Evolutionary conservation across 2,329 filamentous ascomycete genomes (phyloP).

Genomic region (Alternaria infectoria): DNA sequence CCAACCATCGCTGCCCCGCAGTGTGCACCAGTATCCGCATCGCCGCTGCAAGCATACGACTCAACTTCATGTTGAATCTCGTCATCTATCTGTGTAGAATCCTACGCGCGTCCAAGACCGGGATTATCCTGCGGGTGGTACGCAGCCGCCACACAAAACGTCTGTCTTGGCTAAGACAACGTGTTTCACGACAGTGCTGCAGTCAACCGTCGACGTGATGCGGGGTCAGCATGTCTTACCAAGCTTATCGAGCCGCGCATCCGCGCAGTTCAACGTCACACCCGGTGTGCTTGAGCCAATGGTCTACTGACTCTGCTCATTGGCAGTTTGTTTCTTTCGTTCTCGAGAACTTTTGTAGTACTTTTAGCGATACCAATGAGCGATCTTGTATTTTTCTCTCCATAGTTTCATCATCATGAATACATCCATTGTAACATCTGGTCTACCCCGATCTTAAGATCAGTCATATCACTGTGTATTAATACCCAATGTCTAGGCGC

Average conservation of each 20-base stretch:
- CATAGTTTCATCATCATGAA: background rate
- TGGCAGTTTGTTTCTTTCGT: background rate
- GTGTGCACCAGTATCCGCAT: background rate
- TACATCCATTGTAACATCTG: background rate
- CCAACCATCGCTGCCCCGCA: background rate
- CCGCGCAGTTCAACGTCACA: background rate
- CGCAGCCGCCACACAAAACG: background rate
- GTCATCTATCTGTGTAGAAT: background rate
- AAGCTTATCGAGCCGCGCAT: background rate
- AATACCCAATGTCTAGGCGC: background rate
- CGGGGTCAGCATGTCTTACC: conserved; percentile 7
- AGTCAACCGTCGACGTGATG: conserved; percentile 1
- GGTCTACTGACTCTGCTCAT: background rate
- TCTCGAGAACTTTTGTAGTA: background rate
- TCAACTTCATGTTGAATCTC: background rate
- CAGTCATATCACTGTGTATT: background rate
- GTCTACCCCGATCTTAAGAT: background rate
- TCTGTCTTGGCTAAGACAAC: background rate
- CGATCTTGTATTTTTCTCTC: background rate
- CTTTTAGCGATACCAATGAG: background rate
- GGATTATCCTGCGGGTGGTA: background rate
- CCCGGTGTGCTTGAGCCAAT: background rate
- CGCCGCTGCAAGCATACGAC: conserved; percentile 6
- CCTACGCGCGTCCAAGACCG: background rate
- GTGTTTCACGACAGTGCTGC: conserved; percentile 6